These are phyloP conservation scores for Zygotorulaspora chibaensis DNA, from an alignment of 805 yeast species.

Conservation along the genomic window DNA sequence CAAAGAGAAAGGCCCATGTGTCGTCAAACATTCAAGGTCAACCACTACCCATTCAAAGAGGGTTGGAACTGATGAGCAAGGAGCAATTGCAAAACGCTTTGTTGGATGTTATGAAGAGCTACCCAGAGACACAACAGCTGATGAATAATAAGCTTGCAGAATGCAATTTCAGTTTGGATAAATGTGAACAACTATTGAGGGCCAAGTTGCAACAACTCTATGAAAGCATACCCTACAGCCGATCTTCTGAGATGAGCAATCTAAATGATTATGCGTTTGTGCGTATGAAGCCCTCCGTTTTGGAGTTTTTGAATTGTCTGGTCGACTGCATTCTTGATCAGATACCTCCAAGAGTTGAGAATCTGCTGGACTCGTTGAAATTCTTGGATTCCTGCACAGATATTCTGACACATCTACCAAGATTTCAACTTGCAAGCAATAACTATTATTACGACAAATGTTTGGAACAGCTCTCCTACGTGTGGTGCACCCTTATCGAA, in stretches of 20 bases:
- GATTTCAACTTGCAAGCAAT: conserved; percentile 32
- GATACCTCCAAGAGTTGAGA: conserved; percentile 32
- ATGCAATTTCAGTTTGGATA: conserved; percentile 22
- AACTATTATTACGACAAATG: conserved; percentile 37
- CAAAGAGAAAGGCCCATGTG: conserved; percentile 19
- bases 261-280: conserved; percentile 36
- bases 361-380: conserved; percentile 26
- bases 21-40: conserved; percentile 27
- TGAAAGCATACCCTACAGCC: conserved; percentile 30
- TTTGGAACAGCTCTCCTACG: conserved; percentile 33
- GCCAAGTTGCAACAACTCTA: conserved; percentile 23
- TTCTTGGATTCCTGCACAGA: conserved; percentile 31
- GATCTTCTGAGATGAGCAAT: conserved; percentile 16
- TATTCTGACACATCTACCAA: conserved; percentile 29
- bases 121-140: conserved; percentile 27
- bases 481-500: conserved; percentile 32
- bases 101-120: conserved; percentile 20
- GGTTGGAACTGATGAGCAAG: conserved; percentile 33
- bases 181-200: conserved; percentile 21
- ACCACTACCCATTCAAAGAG: conserved; percentile 30
- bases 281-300: conserved; percentile 29
- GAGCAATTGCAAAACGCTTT: conserved; percentile 25
- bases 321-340: conserved; percentile 32
- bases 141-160: conserved; percentile 14
- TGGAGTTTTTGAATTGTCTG: conserved; percentile 34